Percentiles rank a stretch among this genome's conserved stretches.
These are phyloP conservation scores for Aquanectria penicillioides DNA, from an alignment of 2,329 filamentous ascomycete species.

Conservation along the genomic window DNA sequence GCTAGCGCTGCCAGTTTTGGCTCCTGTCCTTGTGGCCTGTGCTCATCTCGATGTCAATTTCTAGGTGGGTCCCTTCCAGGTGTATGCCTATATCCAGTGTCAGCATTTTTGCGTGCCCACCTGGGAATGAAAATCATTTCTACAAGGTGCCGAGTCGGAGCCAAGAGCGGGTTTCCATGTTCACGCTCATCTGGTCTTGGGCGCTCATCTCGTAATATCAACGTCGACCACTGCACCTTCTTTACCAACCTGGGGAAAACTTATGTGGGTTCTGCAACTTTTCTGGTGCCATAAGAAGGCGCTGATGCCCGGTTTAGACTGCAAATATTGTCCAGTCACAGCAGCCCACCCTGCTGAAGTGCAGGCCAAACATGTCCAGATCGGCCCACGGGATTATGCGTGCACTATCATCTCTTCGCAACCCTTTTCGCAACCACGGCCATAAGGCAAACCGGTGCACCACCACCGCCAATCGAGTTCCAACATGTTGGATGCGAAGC, in stretches of 20 bases:
- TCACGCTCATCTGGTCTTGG: constrained; percentile 10
- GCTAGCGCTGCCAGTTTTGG: constrained; percentile 26
- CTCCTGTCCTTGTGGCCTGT: constrained; percentile 29
- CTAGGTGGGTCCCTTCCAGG: constrained; percentile 29
- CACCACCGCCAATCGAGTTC: no score
- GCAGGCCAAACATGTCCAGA: constrained; percentile 6
- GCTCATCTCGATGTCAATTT: constrained; percentile 30
- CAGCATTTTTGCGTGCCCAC: no score
- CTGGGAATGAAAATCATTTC: constrained; percentile 38
- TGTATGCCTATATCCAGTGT: constrained; percentile 37
- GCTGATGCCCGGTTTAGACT: not conserved
- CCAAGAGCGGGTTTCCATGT: constrained; percentile 33
- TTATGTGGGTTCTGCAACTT: constrained; percentile 2
- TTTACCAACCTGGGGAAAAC: constrained; percentile 8
- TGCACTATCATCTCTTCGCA: constrained; percentile 2
- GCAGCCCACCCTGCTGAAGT: constrained; percentile 4
- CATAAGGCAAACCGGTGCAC: no score
- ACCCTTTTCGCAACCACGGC: no score
- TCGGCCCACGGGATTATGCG: constrained; percentile 9
- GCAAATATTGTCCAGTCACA: constrained; percentile 4
- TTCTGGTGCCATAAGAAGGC: constrained; percentile 5
- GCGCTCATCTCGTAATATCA: constrained; percentile 34
- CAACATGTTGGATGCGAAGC: not conserved
- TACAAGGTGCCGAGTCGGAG: constrained; percentile 27
- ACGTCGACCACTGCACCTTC: constrained; percentile 16